Evolutionary conservation across 139 green algal species (phyloP).

Genomic region (Raphidocelis subcapitata): DNA sequence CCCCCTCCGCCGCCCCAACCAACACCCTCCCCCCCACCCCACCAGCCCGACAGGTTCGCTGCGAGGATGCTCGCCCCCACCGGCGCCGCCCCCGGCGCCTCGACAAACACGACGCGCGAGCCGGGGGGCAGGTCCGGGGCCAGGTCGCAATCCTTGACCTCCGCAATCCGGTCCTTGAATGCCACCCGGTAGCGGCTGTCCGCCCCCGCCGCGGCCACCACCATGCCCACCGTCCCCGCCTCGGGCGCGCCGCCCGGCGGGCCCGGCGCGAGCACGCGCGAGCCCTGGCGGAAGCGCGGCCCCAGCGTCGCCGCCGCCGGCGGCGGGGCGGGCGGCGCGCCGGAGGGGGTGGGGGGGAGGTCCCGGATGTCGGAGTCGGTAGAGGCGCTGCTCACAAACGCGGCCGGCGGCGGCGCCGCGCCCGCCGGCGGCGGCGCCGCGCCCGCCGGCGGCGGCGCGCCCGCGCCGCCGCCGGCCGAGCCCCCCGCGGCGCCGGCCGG

Average conservation of each 20-base stretch:
- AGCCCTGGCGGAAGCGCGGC: slow-evolving; percentile 27
- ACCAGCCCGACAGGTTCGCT: slow-evolving; percentile 32
- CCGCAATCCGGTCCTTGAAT: slow-evolving; percentile 44
- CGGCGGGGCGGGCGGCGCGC: not conserved
- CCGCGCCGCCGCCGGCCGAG: not conserved
- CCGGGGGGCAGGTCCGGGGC: slow-evolving; percentile 37
- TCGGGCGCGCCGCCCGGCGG: not conserved
- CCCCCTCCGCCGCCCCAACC: not conserved
- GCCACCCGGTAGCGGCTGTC: slow-evolving; percentile 45
- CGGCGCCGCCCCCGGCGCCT: not conserved
- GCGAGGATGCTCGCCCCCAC: slow-evolving; percentile 28
- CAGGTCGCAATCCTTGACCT: slow-evolving; percentile 31
- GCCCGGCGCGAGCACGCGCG: slow-evolving; percentile 19
- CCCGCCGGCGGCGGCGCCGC: not conserved
- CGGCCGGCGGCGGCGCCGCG: not conserved
- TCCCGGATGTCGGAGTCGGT: slow-evolving; percentile 11
- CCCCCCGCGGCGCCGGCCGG: no score
- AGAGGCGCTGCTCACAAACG: not conserved
- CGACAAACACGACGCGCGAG: slow-evolving; percentile 28
- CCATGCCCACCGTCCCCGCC: slow-evolving; percentile 38
- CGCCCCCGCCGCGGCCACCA: slow-evolving; percentile 9
- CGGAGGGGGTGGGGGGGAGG: slow-evolving; percentile 9
- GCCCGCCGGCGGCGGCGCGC: not conserved
- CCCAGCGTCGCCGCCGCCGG: not conserved
- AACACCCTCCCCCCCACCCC: not conserved